A percentile compares a stretch with the other conserved stretches of the same genome.
Evolutionary conservation across 2,329 filamentous ascomycete genomes (phyloP).

Genomic region (Fusarium miscanthi): DNA sequence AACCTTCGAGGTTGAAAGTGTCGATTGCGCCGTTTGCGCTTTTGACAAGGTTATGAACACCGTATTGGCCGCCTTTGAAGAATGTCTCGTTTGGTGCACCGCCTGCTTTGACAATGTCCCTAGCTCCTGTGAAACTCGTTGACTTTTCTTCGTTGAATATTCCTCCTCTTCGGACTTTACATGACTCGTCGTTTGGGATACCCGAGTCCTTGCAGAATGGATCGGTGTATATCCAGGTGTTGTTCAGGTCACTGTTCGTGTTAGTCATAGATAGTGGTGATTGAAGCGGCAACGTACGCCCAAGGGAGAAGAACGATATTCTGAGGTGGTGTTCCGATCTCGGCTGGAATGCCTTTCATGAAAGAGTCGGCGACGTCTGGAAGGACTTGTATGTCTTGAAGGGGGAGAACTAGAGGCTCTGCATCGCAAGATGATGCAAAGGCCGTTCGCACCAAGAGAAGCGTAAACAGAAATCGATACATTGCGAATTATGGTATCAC

Average conservation of each 20-base stretch:
- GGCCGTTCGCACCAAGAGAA: neutral
- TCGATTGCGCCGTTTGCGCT: constrained; percentile 42
- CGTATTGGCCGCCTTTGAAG: constrained; percentile 33
- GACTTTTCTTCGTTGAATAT: constrained; percentile 34
- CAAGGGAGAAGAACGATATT: constrained; percentile 47
- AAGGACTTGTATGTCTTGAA: constrained; percentile 41
- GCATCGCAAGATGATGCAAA: constrained; percentile 24
- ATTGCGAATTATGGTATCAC: neutral
- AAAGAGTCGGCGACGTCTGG: constrained; percentile 39
- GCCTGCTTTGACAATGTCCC: constrained; percentile 30
- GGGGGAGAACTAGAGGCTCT: constrained; percentile 20
- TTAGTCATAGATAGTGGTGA: neutral
- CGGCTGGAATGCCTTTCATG: constrained; percentile 44
- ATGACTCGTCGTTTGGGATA: constrained; percentile 47
- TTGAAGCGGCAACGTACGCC: constrained; percentile 39
- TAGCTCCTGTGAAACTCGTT: constrained; percentile 15
- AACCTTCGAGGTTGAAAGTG: constrained; percentile 6
- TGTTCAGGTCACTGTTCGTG: constrained; percentile 48
- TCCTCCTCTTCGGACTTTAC: constrained; percentile 40
- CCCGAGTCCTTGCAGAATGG: constrained; percentile 43
- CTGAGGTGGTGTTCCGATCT: constrained; percentile 45
- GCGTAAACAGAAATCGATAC: neutral
- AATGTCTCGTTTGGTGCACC: constrained; percentile 26
- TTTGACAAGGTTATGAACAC: constrained; percentile 37
- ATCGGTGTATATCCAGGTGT: constrained; percentile 50